Evolutionary conservation across 2,329 filamentous ascomycete species (phyloP).

Genomic region (Nigrospora osmanthi): DNA sequence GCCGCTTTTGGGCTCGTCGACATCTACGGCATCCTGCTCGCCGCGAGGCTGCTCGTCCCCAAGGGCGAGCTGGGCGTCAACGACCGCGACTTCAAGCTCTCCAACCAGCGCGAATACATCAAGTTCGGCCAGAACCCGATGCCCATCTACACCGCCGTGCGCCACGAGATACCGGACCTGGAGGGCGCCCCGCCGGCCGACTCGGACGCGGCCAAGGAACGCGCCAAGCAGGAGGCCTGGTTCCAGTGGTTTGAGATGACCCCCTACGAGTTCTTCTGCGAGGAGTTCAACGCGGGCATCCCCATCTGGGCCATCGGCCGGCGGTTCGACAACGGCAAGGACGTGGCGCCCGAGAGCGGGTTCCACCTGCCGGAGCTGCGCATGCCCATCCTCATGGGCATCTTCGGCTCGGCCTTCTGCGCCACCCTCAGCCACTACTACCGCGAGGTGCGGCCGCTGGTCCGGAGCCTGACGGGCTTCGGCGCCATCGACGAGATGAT

Average conservation of each 20-base stretch:
- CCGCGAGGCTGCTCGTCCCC: conserved; percentile 77
- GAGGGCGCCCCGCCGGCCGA: conserved; percentile 29
- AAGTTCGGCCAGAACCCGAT: conserved; percentile 74
- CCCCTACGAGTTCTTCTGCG: conserved; percentile 91
- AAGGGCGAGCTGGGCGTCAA: conserved; percentile 74
- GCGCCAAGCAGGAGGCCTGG: conserved; percentile 65
- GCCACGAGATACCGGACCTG: conserved; percentile 81
- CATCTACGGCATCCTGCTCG: conserved; percentile 80
- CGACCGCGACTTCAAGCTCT: conserved; percentile 79
- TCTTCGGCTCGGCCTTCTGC: conserved; percentile 97
- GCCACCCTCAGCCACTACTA: conserved; percentile 96
- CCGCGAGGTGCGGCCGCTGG: conserved; percentile 78
- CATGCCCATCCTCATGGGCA: conserved; percentile 76
- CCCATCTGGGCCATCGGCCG: conserved; percentile 91
- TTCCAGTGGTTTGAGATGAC: conserved; percentile 98
- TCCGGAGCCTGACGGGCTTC: conserved; percentile 69
- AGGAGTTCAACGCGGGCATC: conserved; percentile 85
- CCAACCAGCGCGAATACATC: conserved; percentile 72
- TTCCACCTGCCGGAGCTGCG: conserved; percentile 75
- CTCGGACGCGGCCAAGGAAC: conserved; percentile 42
- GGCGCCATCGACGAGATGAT: conserved; percentile 74
- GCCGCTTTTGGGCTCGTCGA: conserved; percentile 89
- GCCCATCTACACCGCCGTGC: conserved; percentile 91
- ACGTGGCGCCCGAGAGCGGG: conserved; percentile 56
- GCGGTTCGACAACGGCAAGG: conserved; percentile 65